A percentile compares a stretch with the other conserved stretches of the same genome.
These are phyloP conservation scores for Achaetomium macrosporum DNA, from an alignment of 2,329 filamentous ascomycete genomes.

Conservation along the genomic window DNA sequence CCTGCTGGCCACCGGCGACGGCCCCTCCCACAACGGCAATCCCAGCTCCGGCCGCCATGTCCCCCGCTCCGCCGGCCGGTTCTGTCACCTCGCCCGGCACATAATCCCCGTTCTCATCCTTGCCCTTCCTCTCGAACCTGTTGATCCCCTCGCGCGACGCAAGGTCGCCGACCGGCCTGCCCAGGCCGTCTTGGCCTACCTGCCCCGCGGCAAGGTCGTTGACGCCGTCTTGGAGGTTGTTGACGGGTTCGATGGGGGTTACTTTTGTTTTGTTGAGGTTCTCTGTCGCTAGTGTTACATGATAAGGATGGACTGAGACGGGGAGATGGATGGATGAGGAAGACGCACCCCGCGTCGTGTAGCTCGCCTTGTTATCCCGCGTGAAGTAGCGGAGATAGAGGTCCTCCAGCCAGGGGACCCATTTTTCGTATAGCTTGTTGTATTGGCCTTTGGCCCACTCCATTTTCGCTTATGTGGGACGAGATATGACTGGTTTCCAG, in stretches of 20 bases:
- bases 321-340: background rate
- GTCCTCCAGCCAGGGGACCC: constrained; percentile 74
- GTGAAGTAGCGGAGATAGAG: constrained; percentile 67
- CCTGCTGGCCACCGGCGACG: background rate
- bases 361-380: constrained; percentile 70
- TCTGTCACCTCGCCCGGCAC: constrained; percentile 17
- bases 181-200: constrained; percentile 61
- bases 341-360: constrained; percentile 57
- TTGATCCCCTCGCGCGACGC: constrained; percentile 61
- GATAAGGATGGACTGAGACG: background rate
- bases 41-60: constrained; percentile 5
- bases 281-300: constrained; percentile 37
- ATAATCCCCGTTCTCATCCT: constrained; percentile 53
- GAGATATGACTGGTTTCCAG: no score
- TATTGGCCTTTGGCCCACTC: constrained; percentile 60
- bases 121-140: constrained; percentile 57
- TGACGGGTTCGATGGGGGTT: constrained; percentile 60
- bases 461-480: constrained; percentile 9
- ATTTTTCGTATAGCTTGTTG: constrained; percentile 66
- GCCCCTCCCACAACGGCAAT: background rate
- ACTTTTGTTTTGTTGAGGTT: constrained; percentile 64
- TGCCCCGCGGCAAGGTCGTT: constrained; percentile 57
- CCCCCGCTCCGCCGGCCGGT: background rate
- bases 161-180: constrained; percentile 58
- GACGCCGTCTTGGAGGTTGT: constrained; percentile 62